A percentile compares a stretch with the other conserved stretches of the same genome.
Evolutionary conservation across 169 alveolate species (phyloP).

Genomic region (Cryptosporidium meleagridis): DNA sequence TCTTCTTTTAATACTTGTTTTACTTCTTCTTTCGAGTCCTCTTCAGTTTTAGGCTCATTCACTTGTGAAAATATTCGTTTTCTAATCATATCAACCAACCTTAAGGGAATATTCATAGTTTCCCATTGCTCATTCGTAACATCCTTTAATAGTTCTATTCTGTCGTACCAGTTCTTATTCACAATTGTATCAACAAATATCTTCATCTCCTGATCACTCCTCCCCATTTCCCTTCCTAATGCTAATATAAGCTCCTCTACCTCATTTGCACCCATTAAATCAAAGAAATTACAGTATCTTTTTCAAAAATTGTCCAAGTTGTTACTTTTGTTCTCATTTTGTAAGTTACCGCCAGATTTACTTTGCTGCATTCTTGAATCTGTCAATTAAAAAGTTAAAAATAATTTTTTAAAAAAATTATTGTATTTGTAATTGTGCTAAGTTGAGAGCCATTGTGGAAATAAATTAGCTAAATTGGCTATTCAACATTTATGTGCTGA

Average conservation of each 20-base stretch:
- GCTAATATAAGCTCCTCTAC: slow-evolving; percentile 29
- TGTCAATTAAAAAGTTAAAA: neutral
- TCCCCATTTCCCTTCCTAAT: slow-evolving; percentile 54
- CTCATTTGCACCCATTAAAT: slow-evolving; percentile 10
- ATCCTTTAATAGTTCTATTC: slow-evolving; percentile 7
- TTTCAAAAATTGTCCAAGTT: neutral
- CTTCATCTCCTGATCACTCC: slow-evolving; percentile 46
- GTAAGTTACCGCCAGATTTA: neutral
- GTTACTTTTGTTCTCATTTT: neutral
- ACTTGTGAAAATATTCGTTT: neutral
- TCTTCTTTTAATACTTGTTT: neutral
- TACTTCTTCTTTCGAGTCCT: neutral
- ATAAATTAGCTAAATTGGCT: no score
- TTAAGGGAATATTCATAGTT: slow-evolving; percentile 47
- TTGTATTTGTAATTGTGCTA: no score
- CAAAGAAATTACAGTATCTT: neutral
- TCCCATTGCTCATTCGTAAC: slow-evolving; percentile 64
- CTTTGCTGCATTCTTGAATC: neutral
- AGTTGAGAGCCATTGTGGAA: no score
- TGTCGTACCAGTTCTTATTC: slow-evolving; percentile 64
- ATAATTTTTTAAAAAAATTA: neutral
- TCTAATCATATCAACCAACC: slow-evolving; percentile 42
- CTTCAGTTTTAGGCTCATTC: neutral
- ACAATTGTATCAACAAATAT: slow-evolving; percentile 40
- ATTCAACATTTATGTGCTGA: neutral